These are phyloP conservation scores for Phytophthora lateralis DNA, from an alignment of 352 stramenopile genomes.

Conservation along the genomic window DNA sequence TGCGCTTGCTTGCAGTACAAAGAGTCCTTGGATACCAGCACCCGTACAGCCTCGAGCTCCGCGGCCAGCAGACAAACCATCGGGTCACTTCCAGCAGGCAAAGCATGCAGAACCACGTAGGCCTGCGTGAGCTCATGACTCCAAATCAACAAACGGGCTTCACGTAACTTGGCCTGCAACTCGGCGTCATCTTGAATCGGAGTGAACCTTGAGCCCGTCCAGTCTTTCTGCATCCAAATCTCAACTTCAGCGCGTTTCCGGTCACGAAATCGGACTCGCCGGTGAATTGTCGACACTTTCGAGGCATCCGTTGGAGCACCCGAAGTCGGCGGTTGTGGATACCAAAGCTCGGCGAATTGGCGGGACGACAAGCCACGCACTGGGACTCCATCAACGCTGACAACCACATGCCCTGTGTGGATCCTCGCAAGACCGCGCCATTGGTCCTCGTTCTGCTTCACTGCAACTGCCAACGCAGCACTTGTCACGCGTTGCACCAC, in stretches of 20 bases:
- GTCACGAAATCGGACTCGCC: conserved; percentile 36
- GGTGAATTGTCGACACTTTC: conserved; percentile 1
- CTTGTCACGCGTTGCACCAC: conserved; percentile 40
- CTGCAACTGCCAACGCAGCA: conserved; percentile 16
- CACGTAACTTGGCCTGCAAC: conserved; percentile 22
- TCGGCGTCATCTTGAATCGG: conserved; percentile 14
- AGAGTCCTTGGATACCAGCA: conserved; percentile 46
- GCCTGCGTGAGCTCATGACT: conserved; percentile 31
- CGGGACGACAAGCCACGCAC: conserved; percentile 32
- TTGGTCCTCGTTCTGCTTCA: conserved; percentile 6
- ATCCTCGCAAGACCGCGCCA: conserved; percentile 34
- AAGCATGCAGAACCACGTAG: conserved; percentile 3
- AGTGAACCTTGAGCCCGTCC: conserved; percentile 10
- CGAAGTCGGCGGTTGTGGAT: conserved; percentile 2
- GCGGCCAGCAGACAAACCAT: conserved; percentile 28
- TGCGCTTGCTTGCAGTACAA: conserved; percentile 33
- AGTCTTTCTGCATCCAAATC: conserved; percentile 37
- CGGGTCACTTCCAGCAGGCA: conserved; percentile 29
- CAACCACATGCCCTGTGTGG: conserved; percentile 35
- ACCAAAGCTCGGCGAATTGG: conserved; percentile 41
- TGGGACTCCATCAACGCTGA: conserved; percentile 34
- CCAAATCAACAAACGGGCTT: conserved; percentile 39
- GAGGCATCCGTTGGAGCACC: background rate
- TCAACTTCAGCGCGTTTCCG: conserved; percentile 44
- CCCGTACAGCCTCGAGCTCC: conserved; percentile 42